These are phyloP conservation scores for Bocquillonia castaneifolia DNA, from an alignment of 441 rosid species.

Conservation along the genomic window DNA sequence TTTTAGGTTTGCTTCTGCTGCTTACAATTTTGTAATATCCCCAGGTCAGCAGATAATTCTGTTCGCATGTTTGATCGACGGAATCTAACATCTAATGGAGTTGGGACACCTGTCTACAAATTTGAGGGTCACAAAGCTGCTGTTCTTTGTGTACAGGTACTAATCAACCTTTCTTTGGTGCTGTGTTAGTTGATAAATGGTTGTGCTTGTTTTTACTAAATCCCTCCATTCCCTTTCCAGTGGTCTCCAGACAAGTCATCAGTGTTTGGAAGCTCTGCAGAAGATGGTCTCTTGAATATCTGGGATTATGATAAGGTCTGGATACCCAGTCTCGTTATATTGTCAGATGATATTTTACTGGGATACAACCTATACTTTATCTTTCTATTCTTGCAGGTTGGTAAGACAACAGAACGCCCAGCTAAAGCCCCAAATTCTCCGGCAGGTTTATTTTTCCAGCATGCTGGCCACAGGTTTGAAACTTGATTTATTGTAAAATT, in stretches of 20 bases:
- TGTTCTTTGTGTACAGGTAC: slow-evolving; percentile 96
- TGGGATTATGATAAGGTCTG: slow-evolving; percentile 93
- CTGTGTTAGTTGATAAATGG: background rate
- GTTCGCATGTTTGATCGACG: slow-evolving; percentile 87
- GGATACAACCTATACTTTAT: background rate
- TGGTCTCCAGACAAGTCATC: slow-evolving; percentile 96
- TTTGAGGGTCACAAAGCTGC: slow-evolving; percentile 97
- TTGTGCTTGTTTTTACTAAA: slow-evolving; percentile 3
- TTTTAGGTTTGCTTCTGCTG: background rate
- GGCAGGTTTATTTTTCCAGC: slow-evolving; percentile 93
- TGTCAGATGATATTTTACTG: slow-evolving; percentile 5
- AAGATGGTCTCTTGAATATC: slow-evolving; percentile 91
- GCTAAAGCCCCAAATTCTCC: slow-evolving; percentile 52
- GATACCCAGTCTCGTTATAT: slow-evolving; percentile 6
- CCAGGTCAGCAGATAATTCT: slow-evolving; percentile 94
- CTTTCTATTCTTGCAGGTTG: slow-evolving; percentile 44
- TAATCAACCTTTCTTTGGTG: slow-evolving; percentile 3
- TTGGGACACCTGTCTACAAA: slow-evolving; percentile 70
- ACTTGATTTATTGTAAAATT: background rate
- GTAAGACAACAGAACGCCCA: slow-evolving; percentile 59
- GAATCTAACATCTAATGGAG: slow-evolving; percentile 65
- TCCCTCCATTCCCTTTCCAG: slow-evolving; percentile 36
- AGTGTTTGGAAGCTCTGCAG: slow-evolving; percentile 97
- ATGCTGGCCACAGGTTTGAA: slow-evolving; percentile 90
- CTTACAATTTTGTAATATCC: background rate